Evolutionary conservation across 2,329 filamentous ascomycete species (phyloP), one percentile per base, ranked within the genome.

Genomic region (Botrytis byssoidea): DNA sequence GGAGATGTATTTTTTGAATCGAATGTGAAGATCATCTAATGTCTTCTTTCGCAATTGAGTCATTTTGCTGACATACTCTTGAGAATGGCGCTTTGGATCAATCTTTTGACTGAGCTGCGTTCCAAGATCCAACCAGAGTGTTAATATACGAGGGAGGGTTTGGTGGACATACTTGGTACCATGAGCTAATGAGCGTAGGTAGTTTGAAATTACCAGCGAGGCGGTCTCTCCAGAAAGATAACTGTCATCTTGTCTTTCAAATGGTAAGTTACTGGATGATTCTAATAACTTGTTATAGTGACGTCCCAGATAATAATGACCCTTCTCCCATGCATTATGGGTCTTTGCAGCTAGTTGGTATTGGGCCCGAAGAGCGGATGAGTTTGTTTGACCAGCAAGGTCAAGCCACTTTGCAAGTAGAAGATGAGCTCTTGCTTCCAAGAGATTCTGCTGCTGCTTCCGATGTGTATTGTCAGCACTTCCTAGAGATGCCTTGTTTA

Each of bases 281-380:
- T 98, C 95, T 4, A 98, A 85, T 6, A 98, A 88, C 82, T 98
- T 99, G 82, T 97, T 97, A 86, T 99, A 99, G 83, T 98, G 94
- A 65, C 95, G 94, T 8, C 96, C 96, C 16, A 99, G 88, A 81
- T 98, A 97, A 82, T 98, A 99, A 81, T 98, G 95, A 0, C 94
- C 95, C 82, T 98, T 98, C 81, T 99, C 96, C 95, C 95, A 99
- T 70, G 89, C 89, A 8, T 86, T 84, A 78, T 86, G 85, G 1
- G 89, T 90, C 80, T 88, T 90, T n/a, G 92, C 89, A 1, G 95
- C 95, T 77, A 92, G 89, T 75, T 94, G 91, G 79, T 98, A 99
- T 80, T 93, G 93, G 71, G 90, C 88, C 64, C 93, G 90, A 76
- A 98, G 88, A 6, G 93, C 90, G 63, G 90, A 88, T 6, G 93